phyloP scores from a whole-genome alignment of 495 filamentous ascomycete genomes.

The Podospora didyma region DNA sequence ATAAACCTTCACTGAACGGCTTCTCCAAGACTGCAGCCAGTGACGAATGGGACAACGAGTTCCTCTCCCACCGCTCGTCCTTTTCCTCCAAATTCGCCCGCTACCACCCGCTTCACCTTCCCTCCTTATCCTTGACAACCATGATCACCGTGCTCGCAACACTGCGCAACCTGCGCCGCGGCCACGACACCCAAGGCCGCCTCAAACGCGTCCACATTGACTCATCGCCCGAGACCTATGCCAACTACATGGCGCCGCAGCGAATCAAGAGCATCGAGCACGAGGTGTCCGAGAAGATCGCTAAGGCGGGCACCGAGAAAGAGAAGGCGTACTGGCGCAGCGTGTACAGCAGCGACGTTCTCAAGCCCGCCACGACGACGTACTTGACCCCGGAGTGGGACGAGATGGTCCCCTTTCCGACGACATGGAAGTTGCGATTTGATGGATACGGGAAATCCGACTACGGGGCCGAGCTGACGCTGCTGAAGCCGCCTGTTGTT shows the following conservation, averaged over 20 bases:
- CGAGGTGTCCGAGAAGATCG: background rate
- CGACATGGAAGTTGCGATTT: conserved; percentile 16
- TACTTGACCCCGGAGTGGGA: conserved; percentile 18
- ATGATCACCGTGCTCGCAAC: conserved; percentile 10
- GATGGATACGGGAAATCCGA: conserved; percentile 14
- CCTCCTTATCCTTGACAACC: conserved; percentile 1
- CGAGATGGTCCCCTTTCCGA: conserved; percentile 18
- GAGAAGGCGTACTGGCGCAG: background rate
- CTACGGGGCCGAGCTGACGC: background rate
- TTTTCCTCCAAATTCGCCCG: background rate
- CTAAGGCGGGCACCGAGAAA: background rate
- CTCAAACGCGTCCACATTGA: conserved; percentile 10
- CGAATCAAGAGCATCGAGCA: conserved; percentile 7
- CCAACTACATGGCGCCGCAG: conserved; percentile 15
- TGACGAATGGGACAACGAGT: too few species aligned
- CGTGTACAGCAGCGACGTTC: background rate
- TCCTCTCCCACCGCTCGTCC: background rate
- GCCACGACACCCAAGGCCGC: conserved; percentile 12
- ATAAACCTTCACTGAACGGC: too few species aligned
- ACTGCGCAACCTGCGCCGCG: conserved; percentile 13
- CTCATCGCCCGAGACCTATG: background rate
- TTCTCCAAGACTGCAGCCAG: background rate
- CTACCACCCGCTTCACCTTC: conserved; percentile 1
- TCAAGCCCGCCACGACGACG: conserved; percentile 7
- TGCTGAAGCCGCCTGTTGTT: too few species aligned